Conservation (phyloP, 306 rosid genomes). For the Amphicarpaea edgeworthii region DNA sequence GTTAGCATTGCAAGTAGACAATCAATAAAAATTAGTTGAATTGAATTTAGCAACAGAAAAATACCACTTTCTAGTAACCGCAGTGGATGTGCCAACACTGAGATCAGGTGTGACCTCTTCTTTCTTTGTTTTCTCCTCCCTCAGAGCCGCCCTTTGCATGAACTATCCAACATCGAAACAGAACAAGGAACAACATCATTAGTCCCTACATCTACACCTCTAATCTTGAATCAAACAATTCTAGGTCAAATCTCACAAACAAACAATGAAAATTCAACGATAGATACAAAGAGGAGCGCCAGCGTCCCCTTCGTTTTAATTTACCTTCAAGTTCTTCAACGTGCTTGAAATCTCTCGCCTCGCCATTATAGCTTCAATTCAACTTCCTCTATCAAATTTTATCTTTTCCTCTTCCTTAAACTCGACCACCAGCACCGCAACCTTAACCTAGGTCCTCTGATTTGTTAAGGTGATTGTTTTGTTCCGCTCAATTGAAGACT, state of each 20-base stretch:
- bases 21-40: no score
- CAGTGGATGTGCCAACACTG: constrained; percentile 51
- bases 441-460: constrained; percentile 45
- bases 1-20: neutral
- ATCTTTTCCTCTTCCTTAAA: neutral
- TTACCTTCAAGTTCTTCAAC: constrained; percentile 85
- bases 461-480: neutral
- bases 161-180: constrained; percentile 55
- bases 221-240: constrained; percentile 17
- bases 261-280: neutral
- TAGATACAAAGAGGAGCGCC: neutral
- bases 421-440: neutral
- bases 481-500: neutral
- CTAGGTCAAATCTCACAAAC: constrained; percentile 6
- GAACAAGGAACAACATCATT: neutral
- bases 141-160: constrained; percentile 86
- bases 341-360: constrained; percentile 80
- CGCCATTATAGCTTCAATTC: constrained; percentile 55
- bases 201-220: neutral
- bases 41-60: constrained; percentile 16
- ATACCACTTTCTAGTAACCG: constrained; percentile 66
- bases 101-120: constrained; percentile 60
- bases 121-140: constrained; percentile 68
- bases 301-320: neutral
- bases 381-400: neutral